Evolutionary conservation across 139 green algal species (phyloP), one percentile per base, ranked within the genome.

Genomic region (Chlamydomonas asymmetrica): DNA sequence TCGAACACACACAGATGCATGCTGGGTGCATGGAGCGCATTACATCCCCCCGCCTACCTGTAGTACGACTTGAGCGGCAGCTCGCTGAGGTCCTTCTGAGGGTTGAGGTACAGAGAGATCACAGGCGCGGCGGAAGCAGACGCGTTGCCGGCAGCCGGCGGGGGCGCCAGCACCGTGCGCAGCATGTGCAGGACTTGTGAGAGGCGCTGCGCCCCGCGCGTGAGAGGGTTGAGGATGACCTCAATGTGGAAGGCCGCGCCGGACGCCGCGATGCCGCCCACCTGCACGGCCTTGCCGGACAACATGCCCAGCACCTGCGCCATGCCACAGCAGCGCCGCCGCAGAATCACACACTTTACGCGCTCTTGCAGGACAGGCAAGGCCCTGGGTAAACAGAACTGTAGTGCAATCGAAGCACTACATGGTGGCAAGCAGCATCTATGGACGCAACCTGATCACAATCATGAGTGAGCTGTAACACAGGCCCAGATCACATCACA

Each of bases 61-160:
- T 98, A 98, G 78, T 93, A 99, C 38, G 78, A 91, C 78, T 97
- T 97, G 29, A 99, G 81, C 2, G 96, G 96, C 66, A 98, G 64
- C 39, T 96, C 89, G 0, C 82, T 80, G 27, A 97, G 39, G 3
- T 93, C 88, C 9, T 71, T 41, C 75, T 86, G 70, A 0, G 92
- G 91, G 63, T 90, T 89, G 48, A 97, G 76, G 29, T 71, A 59
- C 35, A 93, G 56, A 13, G 62, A 67, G 20, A 88, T 80, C 57
- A 76, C 27, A 40, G 56, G 78, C n/a, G n/a, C n/a, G n/a, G n/a
- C n/a, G n/a, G n/a, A n/a, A n/a, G n/a, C n/a, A n/a, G n/a, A n/a
- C n/a, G n/a, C n/a, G n/a, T n/a, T n/a, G n/a, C n/a, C n/a, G n/a
- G n/a, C n/a, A n/a, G n/a, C n/a, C n/a, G n/a, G n/a, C n/a, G 61